Evolutionary conservation across 106 monocot species (phyloP).

Genomic region (Dactylorhiza incarnata): DNA sequence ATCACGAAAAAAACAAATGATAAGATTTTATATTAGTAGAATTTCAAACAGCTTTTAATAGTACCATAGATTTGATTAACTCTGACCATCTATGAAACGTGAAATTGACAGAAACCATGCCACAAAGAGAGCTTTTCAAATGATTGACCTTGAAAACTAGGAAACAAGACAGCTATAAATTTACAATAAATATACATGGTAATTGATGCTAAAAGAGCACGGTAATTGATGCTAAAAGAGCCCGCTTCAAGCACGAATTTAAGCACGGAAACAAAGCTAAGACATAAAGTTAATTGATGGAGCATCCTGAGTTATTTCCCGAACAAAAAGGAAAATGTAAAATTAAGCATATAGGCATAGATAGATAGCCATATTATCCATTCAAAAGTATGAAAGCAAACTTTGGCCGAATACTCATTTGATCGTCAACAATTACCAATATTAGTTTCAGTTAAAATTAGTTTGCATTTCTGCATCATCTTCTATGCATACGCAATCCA

Average conservation of each 20-base stretch:
- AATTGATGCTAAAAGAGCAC: not conserved
- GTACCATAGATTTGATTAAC: not conserved
- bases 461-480: too few species aligned
- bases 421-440: not conserved
- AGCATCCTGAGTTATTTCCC: not conserved
- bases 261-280: not conserved
- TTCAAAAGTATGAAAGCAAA: not conserved
- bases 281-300: not conserved
- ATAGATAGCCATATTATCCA: not conserved
- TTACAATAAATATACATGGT: not conserved
- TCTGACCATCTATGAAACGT: not conserved
- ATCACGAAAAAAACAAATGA: not conserved
- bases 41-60: not conserved
- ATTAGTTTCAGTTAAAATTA: not conserved
- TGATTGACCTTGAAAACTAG: not conserved
- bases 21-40: not conserved
- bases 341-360: not conserved
- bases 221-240: too few species aligned
- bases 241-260: not conserved
- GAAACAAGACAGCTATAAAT: not conserved
- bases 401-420: not conserved
- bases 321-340: not conserved
- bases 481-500: too few species aligned
- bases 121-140: not conserved
- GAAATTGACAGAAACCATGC: not conserved